A percentile compares a stretch with the other conserved stretches of the same genome.
Evolutionary conservation across 768 basidiomycete species (phyloP).

Genomic region (Trametes cinnabarina): DNA sequence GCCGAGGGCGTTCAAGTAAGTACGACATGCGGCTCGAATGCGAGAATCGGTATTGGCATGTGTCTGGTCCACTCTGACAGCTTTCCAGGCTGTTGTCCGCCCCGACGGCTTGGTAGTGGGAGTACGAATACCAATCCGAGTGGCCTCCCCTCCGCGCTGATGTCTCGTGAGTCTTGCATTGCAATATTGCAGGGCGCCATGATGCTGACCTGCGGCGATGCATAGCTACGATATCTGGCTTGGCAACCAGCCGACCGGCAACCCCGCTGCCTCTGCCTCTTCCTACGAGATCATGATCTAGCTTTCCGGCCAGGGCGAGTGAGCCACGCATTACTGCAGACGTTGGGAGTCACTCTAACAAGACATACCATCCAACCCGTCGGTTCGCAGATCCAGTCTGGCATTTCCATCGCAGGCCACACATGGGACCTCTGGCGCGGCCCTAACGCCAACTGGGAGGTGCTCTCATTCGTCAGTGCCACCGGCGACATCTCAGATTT

Average conservation of each 20-base stretch:
- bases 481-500: conserved; percentile 49
- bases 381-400: conserved; percentile 45
- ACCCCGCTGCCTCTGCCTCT: conserved; percentile 45
- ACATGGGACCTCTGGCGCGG: conserved; percentile 59
- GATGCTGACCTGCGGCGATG: neutral
- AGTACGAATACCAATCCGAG: conserved; percentile 41
- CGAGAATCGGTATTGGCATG: no score
- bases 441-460: conserved; percentile 53
- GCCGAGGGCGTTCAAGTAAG: conserved; percentile 49
- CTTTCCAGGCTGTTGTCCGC: conserved; percentile 42
- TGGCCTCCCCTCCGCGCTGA: conserved; percentile 51
- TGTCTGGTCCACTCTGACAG: conserved; percentile 25
- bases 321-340: conserved; percentile 17
- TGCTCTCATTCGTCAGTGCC: conserved; percentile 52
- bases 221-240: conserved; percentile 38
- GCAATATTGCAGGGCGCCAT: no score
- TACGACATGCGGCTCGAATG: no score
- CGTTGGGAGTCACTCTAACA: no score
- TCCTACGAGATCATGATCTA: conserved; percentile 63
- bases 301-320: conserved; percentile 58
- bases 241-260: conserved; percentile 41
- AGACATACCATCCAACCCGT: conserved; percentile 59
- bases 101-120: conserved; percentile 53
- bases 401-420: conserved; percentile 44
- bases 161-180: conserved; percentile 39